Evolutionary conservation across 2,329 filamentous ascomycete genomes (phyloP).

Genomic region (Cercospora sp.): DNA sequence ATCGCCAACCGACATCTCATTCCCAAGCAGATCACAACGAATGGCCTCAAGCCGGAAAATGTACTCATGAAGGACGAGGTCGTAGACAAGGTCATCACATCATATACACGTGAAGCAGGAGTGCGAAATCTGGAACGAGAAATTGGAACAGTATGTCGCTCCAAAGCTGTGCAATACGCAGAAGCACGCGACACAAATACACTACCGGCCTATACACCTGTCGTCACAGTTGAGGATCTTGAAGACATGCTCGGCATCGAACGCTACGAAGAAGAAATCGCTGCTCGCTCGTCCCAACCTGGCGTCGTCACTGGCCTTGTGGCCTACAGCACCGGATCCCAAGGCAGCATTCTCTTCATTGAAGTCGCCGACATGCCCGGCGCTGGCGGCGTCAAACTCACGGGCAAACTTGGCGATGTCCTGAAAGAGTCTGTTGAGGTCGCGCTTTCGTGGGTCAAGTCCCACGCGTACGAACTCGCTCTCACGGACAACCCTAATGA

Average conservation of each 20-base stretch:
- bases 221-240: slow-evolving; percentile 74
- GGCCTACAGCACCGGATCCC: slow-evolving; percentile 87
- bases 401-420: slow-evolving; percentile 92
- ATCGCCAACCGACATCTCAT: slow-evolving; percentile 93
- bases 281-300: slow-evolving; percentile 76
- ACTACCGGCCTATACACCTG: slow-evolving; percentile 66
- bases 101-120: slow-evolving; percentile 93
- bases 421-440: slow-evolving; percentile 97
- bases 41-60: slow-evolving; percentile 76
- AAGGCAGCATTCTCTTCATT: slow-evolving; percentile 96
- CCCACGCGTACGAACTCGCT: slow-evolving; percentile 87
- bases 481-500: slow-evolving; percentile 76
- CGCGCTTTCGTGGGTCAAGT: slow-evolving; percentile 94
- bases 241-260: slow-evolving; percentile 91
- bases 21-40: slow-evolving; percentile 89
- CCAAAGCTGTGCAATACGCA: slow-evolving; percentile 92
- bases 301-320: slow-evolving; percentile 96
- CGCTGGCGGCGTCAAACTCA: slow-evolving; percentile 86
- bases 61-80: slow-evolving; percentile 78
- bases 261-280: slow-evolving; percentile 92
- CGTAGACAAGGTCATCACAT: slow-evolving; percentile 91
- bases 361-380: slow-evolving; percentile 98
- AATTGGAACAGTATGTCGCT: slow-evolving; percentile 88
- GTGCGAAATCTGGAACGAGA: slow-evolving; percentile 96
- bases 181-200: slow-evolving; percentile 77